These are phyloP conservation scores for Starmerella scarabaei DNA, from an alignment of 805 yeast genomes.

Conservation along the genomic window DNA sequence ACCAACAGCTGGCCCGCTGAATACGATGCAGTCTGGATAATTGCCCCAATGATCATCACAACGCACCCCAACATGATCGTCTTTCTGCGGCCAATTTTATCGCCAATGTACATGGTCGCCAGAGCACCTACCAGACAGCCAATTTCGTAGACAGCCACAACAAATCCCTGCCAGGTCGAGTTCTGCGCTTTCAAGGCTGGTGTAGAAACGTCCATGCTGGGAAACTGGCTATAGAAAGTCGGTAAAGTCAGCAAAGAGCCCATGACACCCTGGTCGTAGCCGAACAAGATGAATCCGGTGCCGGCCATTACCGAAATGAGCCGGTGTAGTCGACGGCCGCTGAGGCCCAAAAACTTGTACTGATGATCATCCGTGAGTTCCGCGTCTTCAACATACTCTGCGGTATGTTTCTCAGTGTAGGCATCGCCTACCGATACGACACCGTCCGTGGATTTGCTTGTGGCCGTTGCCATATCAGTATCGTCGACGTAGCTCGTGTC, in stretches of 20 bases:
- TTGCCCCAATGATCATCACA: constrained; percentile 44
- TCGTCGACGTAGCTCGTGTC: too few relatives aligned
- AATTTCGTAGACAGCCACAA: constrained; percentile 38
- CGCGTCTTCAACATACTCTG: background rate
- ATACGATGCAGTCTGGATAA: constrained; percentile 44
- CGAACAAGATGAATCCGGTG: constrained; percentile 52
- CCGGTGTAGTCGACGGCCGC: constrained; percentile 9
- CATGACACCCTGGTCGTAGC: constrained; percentile 75
- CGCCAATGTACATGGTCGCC: constrained; percentile 45
- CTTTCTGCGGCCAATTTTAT: constrained; percentile 43
- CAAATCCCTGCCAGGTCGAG: constrained; percentile 23
- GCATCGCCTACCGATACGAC: background rate
- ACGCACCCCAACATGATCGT: constrained; percentile 36
- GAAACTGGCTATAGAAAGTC: constrained; percentile 19
- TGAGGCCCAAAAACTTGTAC: constrained; percentile 8
- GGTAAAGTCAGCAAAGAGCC: constrained; percentile 17
- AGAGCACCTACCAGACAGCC: constrained; percentile 61
- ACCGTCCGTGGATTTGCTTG: background rate
- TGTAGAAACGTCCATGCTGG: constrained; percentile 14
- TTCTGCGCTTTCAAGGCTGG: constrained; percentile 5
- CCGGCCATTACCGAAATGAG: constrained; percentile 46
- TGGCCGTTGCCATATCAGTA: background rate
- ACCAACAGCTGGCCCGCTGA: constrained; percentile 51
- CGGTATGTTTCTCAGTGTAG: background rate
- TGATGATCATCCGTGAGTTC: background rate